Evolutionary conservation across 192 early-diverging fungal genomes (phyloP).

Genomic region (Entophlyctis helioformis): DNA sequence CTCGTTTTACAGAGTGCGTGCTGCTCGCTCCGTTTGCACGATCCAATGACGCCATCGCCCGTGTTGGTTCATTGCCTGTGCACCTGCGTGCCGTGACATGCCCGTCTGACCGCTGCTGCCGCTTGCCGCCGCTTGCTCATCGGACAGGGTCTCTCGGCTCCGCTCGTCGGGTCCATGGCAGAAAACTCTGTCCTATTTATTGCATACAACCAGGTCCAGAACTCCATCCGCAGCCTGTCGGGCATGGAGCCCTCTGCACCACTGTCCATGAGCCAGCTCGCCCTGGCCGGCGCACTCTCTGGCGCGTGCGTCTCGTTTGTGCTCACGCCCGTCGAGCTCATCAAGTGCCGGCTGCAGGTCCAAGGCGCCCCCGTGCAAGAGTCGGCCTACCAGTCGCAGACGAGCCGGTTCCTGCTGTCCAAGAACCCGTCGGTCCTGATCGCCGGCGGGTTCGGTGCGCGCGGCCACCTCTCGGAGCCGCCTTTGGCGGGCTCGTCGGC

Average conservation of each 20-base stretch:
- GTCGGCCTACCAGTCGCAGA: too few species aligned
- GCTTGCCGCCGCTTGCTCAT: too few species aligned
- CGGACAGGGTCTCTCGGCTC: constrained; percentile 81
- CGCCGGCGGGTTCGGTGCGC: too few species aligned
- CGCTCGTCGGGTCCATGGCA: constrained; percentile 84
- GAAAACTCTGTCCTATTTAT: constrained; percentile 88
- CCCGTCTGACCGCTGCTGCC: too few species aligned
- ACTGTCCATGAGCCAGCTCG: constrained; percentile 53
- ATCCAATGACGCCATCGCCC: too few species aligned
- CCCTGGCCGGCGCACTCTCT: constrained; percentile 70
- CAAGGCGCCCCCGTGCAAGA: constrained; percentile 59
- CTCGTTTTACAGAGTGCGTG: too few species aligned
- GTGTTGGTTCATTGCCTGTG: too few species aligned
- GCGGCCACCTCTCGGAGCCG: too few species aligned
- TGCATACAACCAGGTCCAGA: constrained; percentile 75
- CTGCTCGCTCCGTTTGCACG: too few species aligned
- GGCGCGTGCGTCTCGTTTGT: constrained; percentile 79
- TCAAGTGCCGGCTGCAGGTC: constrained; percentile 95
- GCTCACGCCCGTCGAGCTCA: constrained; percentile 87
- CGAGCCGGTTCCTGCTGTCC: too few species aligned
- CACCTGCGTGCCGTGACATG: too few species aligned
- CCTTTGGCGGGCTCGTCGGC: not conserved
- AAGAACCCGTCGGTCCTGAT: too few species aligned
- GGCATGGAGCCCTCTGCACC: constrained; percentile 16
- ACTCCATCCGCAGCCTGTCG: constrained; percentile 42